Conservation (phyloP, 2,329 filamentous ascomycete species). For the Fusarium sp. region DNA sequence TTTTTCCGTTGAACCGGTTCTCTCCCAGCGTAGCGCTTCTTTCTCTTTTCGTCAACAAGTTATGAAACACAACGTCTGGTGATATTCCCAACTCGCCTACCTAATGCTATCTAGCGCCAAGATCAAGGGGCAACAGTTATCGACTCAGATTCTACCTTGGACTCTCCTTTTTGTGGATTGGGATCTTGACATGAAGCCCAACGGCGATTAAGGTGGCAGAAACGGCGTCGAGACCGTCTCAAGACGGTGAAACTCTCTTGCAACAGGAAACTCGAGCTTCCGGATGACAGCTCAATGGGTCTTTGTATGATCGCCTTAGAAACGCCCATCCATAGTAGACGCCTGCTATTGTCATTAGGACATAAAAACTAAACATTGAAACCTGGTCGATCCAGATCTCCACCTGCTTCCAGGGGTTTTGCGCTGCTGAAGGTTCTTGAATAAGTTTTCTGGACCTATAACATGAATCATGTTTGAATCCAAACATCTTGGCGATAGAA, state of each 20-base stretch:
- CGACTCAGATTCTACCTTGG: constrained; percentile 8
- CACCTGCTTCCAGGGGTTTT: background rate
- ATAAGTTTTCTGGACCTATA: constrained; percentile 22
- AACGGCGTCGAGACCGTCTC: constrained; percentile 25
- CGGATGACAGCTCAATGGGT: constrained; percentile 25
- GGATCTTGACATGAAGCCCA: constrained; percentile 21
- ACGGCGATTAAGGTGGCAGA: constrained; percentile 11
- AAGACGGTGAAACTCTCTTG: constrained; percentile 40
- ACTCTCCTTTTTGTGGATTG: background rate
- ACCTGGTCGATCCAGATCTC: constrained; percentile 13
- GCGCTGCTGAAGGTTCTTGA: constrained; percentile 25
- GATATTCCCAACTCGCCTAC: constrained; percentile 4
- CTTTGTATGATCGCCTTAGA: constrained; percentile 36
- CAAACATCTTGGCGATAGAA: constrained; percentile 17
- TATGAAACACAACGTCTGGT: constrained; percentile 25
- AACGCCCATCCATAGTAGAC: constrained; percentile 26
- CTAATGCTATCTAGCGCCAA: constrained; percentile 15
- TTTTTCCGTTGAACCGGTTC: constrained; percentile 2
- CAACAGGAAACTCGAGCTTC: constrained; percentile 31
- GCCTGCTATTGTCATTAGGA: constrained; percentile 1
- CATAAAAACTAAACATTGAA: constrained; percentile 15
- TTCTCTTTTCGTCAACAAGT: background rate
- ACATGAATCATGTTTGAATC: constrained; percentile 8
- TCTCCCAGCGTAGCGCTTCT: background rate
- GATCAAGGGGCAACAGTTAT: background rate